Evolutionary conservation across 805 yeast genomes (phyloP), one percentile per base, ranked within the genome.

Genomic region (Cephaloascus albidus): DNA sequence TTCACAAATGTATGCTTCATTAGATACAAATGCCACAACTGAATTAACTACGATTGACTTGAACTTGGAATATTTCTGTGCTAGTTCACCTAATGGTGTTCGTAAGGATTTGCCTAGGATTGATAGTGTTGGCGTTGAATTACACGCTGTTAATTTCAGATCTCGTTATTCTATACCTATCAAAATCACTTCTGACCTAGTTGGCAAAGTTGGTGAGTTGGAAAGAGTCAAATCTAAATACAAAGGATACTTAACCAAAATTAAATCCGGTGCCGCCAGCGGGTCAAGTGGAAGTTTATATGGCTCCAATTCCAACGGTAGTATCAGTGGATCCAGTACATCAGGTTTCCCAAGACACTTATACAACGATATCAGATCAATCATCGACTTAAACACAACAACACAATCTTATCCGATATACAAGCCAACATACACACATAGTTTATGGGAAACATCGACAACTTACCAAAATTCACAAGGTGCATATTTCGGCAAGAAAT

Each of bases 401-500:
- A 20, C 16, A 16, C n/a, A 34, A 14, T 8, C 20, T 18, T 6
- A 10, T 17, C 36, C 36, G n/a, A 8, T 34, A 18, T 34, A 10
- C 17, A 20, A 20, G 23, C 6, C 15, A 5, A 18, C 8, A 8
- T 34, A 34, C 23, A 18, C 6, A 14, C 6, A 6, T 8, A 10
- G 23, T 12, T 10, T 10, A 10, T 34, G 36, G 36, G 36, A 34
- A 34, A 63, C 58, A 34, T 55, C 56, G 39, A 57, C 38, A 35
- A 47, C 44, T 20, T 50, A 61, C 15, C 15, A 35, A 15, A 18
- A 35, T 35, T 16, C 19, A 15, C n/a, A 16, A 20, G 35, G 4
- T 19, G 20, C 8, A 35, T 20, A 14, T 16, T 20, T 3, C 28
- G 15, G 4, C 28, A 20, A 14, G 20, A 10, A 5, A 18, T 20